A percentile compares a stretch with the other conserved stretches of the same genome.
Conservation (phyloP, 1,284 basidiomycete species). For the Rhizopogon parksii region DNA sequence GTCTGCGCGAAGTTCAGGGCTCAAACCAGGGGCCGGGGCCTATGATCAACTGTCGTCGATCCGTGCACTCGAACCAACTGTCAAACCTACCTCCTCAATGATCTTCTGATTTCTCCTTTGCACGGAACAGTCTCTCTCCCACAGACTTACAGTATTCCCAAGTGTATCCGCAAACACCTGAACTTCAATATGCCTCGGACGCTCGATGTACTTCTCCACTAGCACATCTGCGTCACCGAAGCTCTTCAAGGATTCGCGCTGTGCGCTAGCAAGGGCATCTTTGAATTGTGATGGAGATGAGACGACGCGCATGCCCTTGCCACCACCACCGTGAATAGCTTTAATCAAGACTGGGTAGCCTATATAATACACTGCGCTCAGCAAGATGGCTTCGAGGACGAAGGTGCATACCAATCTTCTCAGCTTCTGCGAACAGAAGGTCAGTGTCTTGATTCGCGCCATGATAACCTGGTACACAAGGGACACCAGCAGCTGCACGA, state of each 20-base stretch:
- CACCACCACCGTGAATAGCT: conserved; percentile 93
- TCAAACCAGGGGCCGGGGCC: conserved; percentile 88
- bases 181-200: conserved; percentile 83
- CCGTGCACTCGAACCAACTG: not conserved
- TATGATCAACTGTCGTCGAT: conserved; percentile 24
- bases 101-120: conserved; percentile 94
- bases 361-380: conserved; percentile 17
- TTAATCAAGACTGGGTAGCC: conserved; percentile 93
- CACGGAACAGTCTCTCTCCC: conserved; percentile 93
- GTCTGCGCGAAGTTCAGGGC: conserved; percentile 68
- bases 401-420: conserved; percentile 57
- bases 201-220: conserved; percentile 81
- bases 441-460: conserved; percentile 65
- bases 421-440: conserved; percentile 58
- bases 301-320: conserved; percentile 95
- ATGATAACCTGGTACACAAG: conserved; percentile 91
- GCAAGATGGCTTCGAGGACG: not conserved
- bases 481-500: conserved; percentile 71
- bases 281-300: conserved; percentile 57
- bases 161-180: conserved; percentile 81
- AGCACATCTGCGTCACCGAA: conserved; percentile 85
- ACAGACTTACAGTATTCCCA: conserved; percentile 79
- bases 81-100: conserved; percentile 67
- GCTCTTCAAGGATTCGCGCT: conserved; percentile 79
- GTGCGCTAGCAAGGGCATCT: conserved; percentile 77